Percentiles rank a stretch among this genome's conserved stretches.
Evolutionary conservation across 441 rosid genomes (phyloP).

Genomic region (Hura crepitans): DNA sequence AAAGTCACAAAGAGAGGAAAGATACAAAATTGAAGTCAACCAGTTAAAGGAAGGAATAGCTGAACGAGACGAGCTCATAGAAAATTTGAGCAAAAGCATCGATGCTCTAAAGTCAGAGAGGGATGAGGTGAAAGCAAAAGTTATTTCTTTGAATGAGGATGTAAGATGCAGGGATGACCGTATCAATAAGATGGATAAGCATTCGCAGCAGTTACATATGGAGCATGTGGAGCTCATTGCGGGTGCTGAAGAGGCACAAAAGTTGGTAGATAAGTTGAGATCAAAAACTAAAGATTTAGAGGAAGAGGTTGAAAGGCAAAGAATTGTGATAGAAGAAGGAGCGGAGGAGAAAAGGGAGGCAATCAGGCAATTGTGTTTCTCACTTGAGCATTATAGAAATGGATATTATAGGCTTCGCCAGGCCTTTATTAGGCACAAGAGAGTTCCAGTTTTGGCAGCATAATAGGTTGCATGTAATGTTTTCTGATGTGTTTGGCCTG

Average conservation of each 20-base stretch:
- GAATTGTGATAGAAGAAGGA: constrained; percentile 43
- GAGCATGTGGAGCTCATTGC: constrained; percentile 49
- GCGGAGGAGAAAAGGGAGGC: constrained; percentile 92
- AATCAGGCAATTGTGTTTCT: constrained; percentile 76
- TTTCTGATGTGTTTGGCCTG: not conserved
- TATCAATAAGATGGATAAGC: constrained; percentile 51
- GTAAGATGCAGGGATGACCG: constrained; percentile 35
- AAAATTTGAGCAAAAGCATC: constrained; percentile 31
- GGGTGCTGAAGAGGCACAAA: constrained; percentile 31
- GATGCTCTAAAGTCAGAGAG: constrained; percentile 33
- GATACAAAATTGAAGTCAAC: constrained; percentile 34
- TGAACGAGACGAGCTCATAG: constrained; percentile 33
- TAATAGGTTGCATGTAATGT: constrained; percentile 11
- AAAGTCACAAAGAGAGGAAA: constrained; percentile 47
- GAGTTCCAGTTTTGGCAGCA: constrained; percentile 43
- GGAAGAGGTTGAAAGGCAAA: constrained; percentile 61
- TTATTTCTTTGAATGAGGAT: constrained; percentile 36
- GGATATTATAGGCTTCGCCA: constrained; percentile 48
- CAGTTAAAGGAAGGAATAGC: constrained; percentile 36
- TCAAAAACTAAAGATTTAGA: constrained; percentile 39
- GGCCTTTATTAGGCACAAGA: constrained; percentile 44
- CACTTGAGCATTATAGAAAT: constrained; percentile 72
- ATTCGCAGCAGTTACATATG: constrained; percentile 50
- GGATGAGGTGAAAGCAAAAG: constrained; percentile 27
- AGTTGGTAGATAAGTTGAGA: constrained; percentile 30